Base-by-base conservation (phyloP, 129 eudicot genomes). In the Flaveria linearis region DNA sequence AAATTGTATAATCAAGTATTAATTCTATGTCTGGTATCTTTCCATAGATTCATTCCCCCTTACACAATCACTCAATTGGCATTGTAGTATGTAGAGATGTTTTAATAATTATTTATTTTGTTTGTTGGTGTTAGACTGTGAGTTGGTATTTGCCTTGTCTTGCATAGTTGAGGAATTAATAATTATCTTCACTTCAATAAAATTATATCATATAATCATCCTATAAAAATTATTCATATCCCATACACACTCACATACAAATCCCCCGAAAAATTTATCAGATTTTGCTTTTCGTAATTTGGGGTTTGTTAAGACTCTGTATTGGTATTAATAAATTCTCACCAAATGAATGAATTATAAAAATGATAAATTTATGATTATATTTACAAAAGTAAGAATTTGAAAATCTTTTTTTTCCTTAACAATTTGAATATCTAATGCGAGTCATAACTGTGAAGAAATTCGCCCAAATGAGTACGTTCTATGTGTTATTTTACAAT, bases 31-130 rank as follows among this genome's bases (percentile, higher is more conserved):
- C 50, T 5, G 41, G 41, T 36, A 15, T 67, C 12, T 18, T 16
- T 45, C 30, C 45, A 22, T 15, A 42, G 56, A 12, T 51, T 22
- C 75, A 71, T 71, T 14, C 64, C 76, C 64, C 76, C 65, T 71
- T 52, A 2, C 4, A 9, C 64, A 52, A 71, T 52, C n/a, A 17
- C 64, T 71, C 49, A 52, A 30, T 52, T 71, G 33, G n/a, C 25
- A 52, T 51, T 71, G 39, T 36, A 65, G 39, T 36, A 33, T 17
- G 9, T 25, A 26, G 25, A 36, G 22, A 65, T 36, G 20, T 15
- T n/a, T 65, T 5, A 65, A 30, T 17, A 51, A 4, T 36, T 50
- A 28, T 8, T 7, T 71, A 50, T 50, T 71, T 52, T 36, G 28
- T 36, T n/a, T 30, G 76, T 51, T 17, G 76, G 50, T 71, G 76